phyloP scores from a whole-genome alignment of 208 protist species.

The Leishmania guyanensis region DNA sequence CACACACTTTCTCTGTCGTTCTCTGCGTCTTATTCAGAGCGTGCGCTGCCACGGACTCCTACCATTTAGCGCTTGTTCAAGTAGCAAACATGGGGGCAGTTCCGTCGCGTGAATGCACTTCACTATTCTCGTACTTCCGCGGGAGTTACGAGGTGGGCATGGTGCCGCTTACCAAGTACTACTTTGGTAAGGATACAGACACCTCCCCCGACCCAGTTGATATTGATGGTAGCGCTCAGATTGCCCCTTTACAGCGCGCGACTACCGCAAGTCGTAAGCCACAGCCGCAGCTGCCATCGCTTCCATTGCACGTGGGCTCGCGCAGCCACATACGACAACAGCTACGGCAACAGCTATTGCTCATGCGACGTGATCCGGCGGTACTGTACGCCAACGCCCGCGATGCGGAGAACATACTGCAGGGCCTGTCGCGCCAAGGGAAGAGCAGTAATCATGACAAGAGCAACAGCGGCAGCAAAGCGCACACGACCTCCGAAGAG shows the following conservation, averaged over 20 bases:
- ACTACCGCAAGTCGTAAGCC: not conserved
- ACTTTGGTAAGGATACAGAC: constrained; percentile 54
- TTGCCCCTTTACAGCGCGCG: not conserved
- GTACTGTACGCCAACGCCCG: constrained; percentile 71
- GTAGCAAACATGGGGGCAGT: constrained; percentile 57
- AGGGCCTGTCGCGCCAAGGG: constrained; percentile 15
- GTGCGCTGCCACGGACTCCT: not conserved
- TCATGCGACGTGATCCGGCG: constrained; percentile 70
- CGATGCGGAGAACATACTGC: constrained; percentile 38
- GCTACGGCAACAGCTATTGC: constrained; percentile 69
- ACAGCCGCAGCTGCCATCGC: not conserved
- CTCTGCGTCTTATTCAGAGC: constrained; percentile 2
- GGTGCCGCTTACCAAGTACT: constrained; percentile 76
- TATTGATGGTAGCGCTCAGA: not conserved
- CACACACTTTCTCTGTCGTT: not conserved
- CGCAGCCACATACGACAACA: constrained; percentile 26
- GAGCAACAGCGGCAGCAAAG: not conserved
- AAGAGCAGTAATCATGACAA: not conserved
- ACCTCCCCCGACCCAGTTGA: not conserved
- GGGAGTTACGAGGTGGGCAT: constrained; percentile 87
- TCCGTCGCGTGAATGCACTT: constrained; percentile 64
- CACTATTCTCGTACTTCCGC: constrained; percentile 86
- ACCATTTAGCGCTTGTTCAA: not conserved
- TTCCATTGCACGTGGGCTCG: not conserved
- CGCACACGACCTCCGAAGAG: not conserved